phyloP scores from a whole-genome alignment of 345 rosid genomes.

The Citrus australasica region DNA sequence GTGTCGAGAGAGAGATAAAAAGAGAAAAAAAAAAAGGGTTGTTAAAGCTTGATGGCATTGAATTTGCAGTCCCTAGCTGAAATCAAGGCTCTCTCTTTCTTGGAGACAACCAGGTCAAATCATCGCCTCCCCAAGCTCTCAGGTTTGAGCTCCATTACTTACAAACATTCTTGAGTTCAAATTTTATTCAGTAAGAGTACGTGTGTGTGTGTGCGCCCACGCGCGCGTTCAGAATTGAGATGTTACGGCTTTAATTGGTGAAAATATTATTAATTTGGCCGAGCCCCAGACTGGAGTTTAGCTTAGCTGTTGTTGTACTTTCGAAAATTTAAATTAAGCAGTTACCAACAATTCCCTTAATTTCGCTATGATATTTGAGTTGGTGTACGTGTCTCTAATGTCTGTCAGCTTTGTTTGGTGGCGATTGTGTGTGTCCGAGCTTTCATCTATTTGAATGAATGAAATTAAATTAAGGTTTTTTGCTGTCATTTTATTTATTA shows the following conservation, averaged over 20 bases:
- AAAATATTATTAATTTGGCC: background rate
- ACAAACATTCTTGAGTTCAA: background rate
- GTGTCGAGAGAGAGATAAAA: background rate
- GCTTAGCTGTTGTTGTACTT: too few species aligned
- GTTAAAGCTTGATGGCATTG: conserved; percentile 48
- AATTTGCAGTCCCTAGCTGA: conserved; percentile 64
- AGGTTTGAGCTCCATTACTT: conserved; percentile 33
- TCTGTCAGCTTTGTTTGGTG: too few species aligned
- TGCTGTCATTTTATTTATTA: conserved; percentile 11
- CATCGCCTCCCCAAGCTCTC: conserved; percentile 41
- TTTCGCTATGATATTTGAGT: too few species aligned
- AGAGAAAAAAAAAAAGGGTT: too few species aligned
- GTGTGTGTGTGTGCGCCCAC: too few species aligned
- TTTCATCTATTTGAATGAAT: background rate
- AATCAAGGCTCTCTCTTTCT: conserved; percentile 55
- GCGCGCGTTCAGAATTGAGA: background rate
- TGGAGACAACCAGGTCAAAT: conserved; percentile 52
- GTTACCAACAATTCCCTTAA: too few species aligned
- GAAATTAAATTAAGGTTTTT: background rate
- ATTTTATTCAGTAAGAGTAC: background rate
- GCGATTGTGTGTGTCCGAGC: too few species aligned
- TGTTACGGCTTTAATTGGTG: background rate
- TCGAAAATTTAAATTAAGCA: too few species aligned
- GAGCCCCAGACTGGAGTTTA: too few species aligned
- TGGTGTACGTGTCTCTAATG: too few species aligned